Conservation (phyloP, 2,329 filamentous ascomycete genomes). For the Scedosporium minutisporum region DNA sequence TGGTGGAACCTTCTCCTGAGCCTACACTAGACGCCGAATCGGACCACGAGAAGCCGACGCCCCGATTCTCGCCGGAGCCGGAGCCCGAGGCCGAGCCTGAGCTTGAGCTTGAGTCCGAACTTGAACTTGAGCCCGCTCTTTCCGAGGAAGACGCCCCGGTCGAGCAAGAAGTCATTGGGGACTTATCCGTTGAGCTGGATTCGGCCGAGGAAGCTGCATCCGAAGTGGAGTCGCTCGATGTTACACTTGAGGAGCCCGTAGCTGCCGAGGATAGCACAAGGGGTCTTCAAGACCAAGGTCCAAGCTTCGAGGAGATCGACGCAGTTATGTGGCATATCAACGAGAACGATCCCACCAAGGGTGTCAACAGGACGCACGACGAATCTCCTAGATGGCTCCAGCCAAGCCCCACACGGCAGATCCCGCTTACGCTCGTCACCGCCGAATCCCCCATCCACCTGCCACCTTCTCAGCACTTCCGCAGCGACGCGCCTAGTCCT, state of each 20-base stretch:
- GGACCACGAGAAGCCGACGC: neutral
- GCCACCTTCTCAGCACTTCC: constrained; percentile 34
- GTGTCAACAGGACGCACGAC: constrained; percentile 53
- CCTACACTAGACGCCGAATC: constrained; percentile 15
- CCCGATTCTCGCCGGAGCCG: no score
- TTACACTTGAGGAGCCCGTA: constrained; percentile 14
- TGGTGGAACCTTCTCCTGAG: constrained; percentile 1
- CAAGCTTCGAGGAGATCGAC: constrained; percentile 77
- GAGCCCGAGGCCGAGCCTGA: constrained; percentile 7
- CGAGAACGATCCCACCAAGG: constrained; percentile 61
- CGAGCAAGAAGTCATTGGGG: neutral
- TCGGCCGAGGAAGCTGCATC: constrained; percentile 7
- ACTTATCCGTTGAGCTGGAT: constrained; percentile 5
- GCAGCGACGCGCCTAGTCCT: constrained; percentile 65
- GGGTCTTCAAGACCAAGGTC: constrained; percentile 20
- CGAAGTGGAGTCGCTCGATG: constrained; percentile 12
- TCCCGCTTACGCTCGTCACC: constrained; percentile 14
- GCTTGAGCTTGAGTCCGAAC: constrained; percentile 10
- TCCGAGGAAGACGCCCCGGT: neutral
- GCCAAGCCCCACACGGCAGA: constrained; percentile 27
- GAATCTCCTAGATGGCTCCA: constrained; percentile 37
- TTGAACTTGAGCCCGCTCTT: neutral
- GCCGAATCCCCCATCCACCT: constrained; percentile 27
- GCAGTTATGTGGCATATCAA: constrained; percentile 84
- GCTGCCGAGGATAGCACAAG: constrained; percentile 12